Conservation (phyloP, 2,329 filamentous ascomycete genomes). For the Leptographium radiaticola region DNA sequence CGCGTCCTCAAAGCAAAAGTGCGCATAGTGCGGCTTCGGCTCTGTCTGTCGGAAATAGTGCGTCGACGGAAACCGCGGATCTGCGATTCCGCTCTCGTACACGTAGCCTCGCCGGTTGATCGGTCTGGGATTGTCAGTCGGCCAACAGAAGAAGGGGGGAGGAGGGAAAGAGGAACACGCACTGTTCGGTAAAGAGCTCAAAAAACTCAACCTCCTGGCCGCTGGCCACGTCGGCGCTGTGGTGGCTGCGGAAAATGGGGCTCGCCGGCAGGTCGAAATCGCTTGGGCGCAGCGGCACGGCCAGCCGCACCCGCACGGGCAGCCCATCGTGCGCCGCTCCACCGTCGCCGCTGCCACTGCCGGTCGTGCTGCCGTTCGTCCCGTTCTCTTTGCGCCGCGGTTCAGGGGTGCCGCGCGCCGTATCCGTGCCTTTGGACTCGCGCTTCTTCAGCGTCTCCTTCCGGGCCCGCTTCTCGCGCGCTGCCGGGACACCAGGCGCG, state of each 20-base stretch:
- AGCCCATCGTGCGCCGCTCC: conserved; percentile 27
- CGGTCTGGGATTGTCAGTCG: conserved; percentile 20
- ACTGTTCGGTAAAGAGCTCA: conserved; percentile 53
- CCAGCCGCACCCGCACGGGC: conserved; percentile 47
- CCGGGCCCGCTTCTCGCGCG: conserved; percentile 43
- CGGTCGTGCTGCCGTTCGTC: neutral
- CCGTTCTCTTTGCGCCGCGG: conserved; percentile 29
- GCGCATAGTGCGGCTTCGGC: conserved; percentile 66
- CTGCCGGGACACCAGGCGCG: conserved; percentile 13
- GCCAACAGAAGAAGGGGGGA: neutral
- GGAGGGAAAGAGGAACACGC: no score
- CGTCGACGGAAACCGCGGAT: conserved; percentile 73
- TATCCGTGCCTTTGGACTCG: conserved; percentile 44
- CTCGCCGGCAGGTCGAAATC: conserved; percentile 49
- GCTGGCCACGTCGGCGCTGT: conserved; percentile 35
- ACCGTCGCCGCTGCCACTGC: neutral
- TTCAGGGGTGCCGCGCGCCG: conserved; percentile 39
- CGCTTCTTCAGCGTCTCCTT: conserved; percentile 58
- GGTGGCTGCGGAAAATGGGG: conserved; percentile 42
- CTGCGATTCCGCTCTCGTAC: conserved; percentile 83
- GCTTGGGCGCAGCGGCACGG: conserved; percentile 43
- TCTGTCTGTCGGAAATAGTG: conserved; percentile 87
- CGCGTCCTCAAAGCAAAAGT: conserved; percentile 87
- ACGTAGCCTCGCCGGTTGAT: conserved; percentile 61
- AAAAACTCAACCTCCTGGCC: conserved; percentile 43